A percentile compares a stretch with the other conserved stretches of the same genome.
phyloP scores from a whole-genome alignment of 2,329 filamentous ascomycete genomes.

The Exophiala mesophila region DNA sequence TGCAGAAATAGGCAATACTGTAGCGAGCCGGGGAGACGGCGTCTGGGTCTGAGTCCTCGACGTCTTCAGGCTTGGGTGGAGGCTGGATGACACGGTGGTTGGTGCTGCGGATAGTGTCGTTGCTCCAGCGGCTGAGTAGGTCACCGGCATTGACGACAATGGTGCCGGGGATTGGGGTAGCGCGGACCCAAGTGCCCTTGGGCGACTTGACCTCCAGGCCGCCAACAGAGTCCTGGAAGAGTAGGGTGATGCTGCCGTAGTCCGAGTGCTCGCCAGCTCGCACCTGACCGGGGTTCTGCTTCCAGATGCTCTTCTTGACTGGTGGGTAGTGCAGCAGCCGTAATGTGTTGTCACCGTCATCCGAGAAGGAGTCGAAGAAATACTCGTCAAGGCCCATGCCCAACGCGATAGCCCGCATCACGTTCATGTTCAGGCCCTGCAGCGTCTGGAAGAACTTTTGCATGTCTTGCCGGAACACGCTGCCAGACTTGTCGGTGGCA shows the following conservation, averaged over 20 bases:
- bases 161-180: constrained; percentile 72
- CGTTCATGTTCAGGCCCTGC: constrained; percentile 66
- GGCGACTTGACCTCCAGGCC: constrained; percentile 63
- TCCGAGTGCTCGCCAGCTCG: constrained; percentile 70
- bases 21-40: constrained; percentile 64
- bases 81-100: constrained; percentile 88
- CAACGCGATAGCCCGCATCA: constrained; percentile 82
- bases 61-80: constrained; percentile 49
- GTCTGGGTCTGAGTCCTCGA: constrained; percentile 36
- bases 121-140: constrained; percentile 79
- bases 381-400: constrained; percentile 65
- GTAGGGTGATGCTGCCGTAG: constrained; percentile 50
- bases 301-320: constrained; percentile 62
- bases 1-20: constrained; percentile 89
- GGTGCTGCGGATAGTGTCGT: constrained; percentile 85
- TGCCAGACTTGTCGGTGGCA: constrained; percentile 43
- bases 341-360: constrained; percentile 65
- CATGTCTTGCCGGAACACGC: constrained; percentile 68
- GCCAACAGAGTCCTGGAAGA: constrained; percentile 54
- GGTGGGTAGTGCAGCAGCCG: constrained; percentile 72
- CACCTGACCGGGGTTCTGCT: constrained; percentile 62
- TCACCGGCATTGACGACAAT: constrained; percentile 89
- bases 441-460: constrained; percentile 68
- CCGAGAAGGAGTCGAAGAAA: constrained; percentile 74
- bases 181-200: constrained; percentile 73